phyloP scores from a whole-genome alignment of 148 eudicot species.

The Oxyria digyna region DNA sequence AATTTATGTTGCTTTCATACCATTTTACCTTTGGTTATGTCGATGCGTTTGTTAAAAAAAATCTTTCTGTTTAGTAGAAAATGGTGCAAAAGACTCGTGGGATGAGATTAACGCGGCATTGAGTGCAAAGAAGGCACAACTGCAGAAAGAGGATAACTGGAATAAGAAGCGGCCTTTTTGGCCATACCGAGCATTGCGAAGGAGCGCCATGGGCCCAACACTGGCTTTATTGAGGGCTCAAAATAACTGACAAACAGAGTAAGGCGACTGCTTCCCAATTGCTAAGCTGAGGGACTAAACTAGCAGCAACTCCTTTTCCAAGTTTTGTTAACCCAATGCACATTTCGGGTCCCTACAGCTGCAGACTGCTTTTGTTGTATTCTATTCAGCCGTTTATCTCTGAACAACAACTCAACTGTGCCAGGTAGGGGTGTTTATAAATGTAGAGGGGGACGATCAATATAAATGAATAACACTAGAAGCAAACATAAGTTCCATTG shows the following conservation, averaged over 20 bases:
- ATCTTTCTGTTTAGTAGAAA: conserved; percentile 9
- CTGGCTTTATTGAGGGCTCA: conserved; percentile 59
- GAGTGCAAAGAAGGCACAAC: conserved; percentile 51
- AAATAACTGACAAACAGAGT: conserved; percentile 8
- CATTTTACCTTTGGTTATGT: neutral
- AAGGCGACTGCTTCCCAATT: neutral
- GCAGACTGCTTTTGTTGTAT: no score
- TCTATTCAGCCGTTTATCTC: no score
- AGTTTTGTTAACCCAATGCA: neutral
- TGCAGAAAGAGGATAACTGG: conserved; percentile 33
- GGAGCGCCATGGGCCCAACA: conserved; percentile 65
- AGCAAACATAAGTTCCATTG: no score
- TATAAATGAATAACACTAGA: no score
- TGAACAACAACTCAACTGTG: no score
- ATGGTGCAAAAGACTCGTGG: conserved; percentile 41
- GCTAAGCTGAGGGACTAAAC: neutral
- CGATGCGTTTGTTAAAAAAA: neutral
- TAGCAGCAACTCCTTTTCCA: neutral
- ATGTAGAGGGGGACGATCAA: no score
- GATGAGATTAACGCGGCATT: conserved; percentile 47
- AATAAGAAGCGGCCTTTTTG: neutral
- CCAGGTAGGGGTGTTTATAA: no score
- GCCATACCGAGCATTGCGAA: conserved; percentile 21
- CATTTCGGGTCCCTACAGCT: neutral
- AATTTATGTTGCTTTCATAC: no score